These are phyloP conservation scores for Exophiala aquamarina DNA, from an alignment of 2,329 filamentous ascomycete species.

Conservation along the genomic window DNA sequence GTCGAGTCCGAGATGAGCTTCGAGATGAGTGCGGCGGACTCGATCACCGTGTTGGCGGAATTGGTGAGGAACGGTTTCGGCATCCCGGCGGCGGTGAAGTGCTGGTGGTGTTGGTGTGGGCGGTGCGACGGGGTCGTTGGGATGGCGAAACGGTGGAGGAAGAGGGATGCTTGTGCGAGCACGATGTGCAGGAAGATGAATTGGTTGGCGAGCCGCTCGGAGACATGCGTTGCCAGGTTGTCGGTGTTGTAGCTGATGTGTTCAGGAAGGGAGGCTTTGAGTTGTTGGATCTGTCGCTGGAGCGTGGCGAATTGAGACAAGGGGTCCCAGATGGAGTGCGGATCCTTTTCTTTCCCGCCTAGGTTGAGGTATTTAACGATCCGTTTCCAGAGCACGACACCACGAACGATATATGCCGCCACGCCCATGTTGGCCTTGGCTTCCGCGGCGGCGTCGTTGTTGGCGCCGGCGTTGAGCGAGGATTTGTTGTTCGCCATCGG, in stretches of 20 bases:
- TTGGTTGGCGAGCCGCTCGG: slow-evolving; percentile 83
- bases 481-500: slow-evolving; percentile 62
- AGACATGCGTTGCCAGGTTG: slow-evolving; percentile 81
- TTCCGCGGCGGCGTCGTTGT: slow-evolving; percentile 16
- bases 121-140: slow-evolving; percentile 64
- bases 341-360: slow-evolving; percentile 77
- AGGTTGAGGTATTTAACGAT: slow-evolving; percentile 89
- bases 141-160: slow-evolving; percentile 84
- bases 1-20: slow-evolving; percentile 78
- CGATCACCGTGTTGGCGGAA: slow-evolving; percentile 72
- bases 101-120: slow-evolving; percentile 26
- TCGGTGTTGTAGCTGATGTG: slow-evolving; percentile 73
- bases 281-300: slow-evolving; percentile 68
- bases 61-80: slow-evolving; percentile 76
- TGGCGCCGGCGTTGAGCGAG: slow-evolving; percentile 43
- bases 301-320: slow-evolving; percentile 75
- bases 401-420: slow-evolving; percentile 82
- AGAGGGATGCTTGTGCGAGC: slow-evolving; percentile 84
- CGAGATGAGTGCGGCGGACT: slow-evolving; percentile 84
- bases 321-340: slow-evolving; percentile 75
- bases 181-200: slow-evolving; percentile 91
- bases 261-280: slow-evolving; percentile 68
- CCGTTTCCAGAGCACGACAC: slow-evolving; percentile 84
- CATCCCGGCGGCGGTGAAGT: slow-evolving; percentile 59
- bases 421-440: slow-evolving; percentile 85